Base-by-base conservation (phyloP, 2,329 filamentous ascomycete species). In the Aspergillus sp. region DNA sequence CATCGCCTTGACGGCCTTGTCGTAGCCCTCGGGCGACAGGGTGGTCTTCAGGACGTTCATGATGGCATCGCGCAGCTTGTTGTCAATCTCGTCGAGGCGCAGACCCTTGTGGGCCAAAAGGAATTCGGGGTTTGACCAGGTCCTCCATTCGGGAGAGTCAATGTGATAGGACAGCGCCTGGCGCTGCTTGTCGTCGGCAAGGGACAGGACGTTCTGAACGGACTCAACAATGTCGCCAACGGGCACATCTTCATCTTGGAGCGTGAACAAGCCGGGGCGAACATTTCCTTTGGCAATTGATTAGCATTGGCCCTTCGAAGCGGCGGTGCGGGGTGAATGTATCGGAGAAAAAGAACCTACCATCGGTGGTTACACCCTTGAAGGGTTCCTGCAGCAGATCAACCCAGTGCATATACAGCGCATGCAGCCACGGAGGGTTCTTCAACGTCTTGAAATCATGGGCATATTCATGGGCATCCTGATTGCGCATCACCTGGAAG, bases 61-160 rank as follows among this genome's bases (percentile, higher is more conserved):
- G 5, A 88, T 82, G 25, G 81, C 76, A 21, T 78, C 72, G 2
- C 83, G 80, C 19, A 83, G 72, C 0, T 78, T 53, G 0, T 76
- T 60, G 1, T 70, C 77, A 25, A 87, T 61, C 67, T 90, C 87
- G 66, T 92, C 90, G 0, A 92, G 83, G 1, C 90, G 85, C 1
- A 92, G 73, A 5, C 90, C 90, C 72, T 90, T 89, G 72, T 87
- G 78, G 57, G 84, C 84, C 13, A 92, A 78, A 0, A 91, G 79
- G 65, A 92, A 90, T 71, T 92, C 90, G 0, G 90, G 90, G 71
- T 92, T 92, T 6, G 82, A 85, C 84, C 84, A 87, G 10, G 88
- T 86, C 51, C 89, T 85, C 89, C 89, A 92, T 69, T 91, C 86
- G 1, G 85, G 85, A 1, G 87, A 87, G 76, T 91, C 87, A 64